phyloP scores from a whole-genome alignment of 257 asterid species.

The Plectranthus barbatus region DNA sequence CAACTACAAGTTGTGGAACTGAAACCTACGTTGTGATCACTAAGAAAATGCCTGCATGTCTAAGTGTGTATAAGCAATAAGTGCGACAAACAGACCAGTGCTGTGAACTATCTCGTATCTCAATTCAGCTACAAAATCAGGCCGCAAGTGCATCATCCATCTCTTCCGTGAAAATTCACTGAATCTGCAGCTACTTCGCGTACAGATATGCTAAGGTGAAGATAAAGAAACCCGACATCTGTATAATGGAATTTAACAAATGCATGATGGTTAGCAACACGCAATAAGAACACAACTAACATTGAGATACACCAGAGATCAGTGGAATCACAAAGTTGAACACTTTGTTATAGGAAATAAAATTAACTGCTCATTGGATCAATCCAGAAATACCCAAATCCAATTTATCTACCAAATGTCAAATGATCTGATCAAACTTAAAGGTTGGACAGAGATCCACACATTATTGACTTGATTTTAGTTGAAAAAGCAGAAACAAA shows the following conservation, averaged over 20 bases:
- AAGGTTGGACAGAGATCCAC: neutral
- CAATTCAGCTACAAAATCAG: conserved; percentile 3
- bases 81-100: neutral
- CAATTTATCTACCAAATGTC: neutral
- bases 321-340: too few species aligned
- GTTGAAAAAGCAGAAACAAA: neutral
- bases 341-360: neutral
- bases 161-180: neutral
- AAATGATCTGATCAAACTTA: neutral
- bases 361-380: too few species aligned
- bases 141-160: neutral
- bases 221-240: conserved; percentile 73
- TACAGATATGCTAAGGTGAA: conserved; percentile 56
- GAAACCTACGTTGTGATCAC: conserved; percentile 5
- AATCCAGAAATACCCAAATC: neutral
- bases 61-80: neutral
- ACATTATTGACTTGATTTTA: neutral
- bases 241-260: conserved; percentile 9
- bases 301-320: neutral
- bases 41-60: neutral
- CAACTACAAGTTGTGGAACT: conserved; percentile 3
- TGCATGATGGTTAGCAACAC: neutral
- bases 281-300: neutral
- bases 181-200: conserved; percentile 42
- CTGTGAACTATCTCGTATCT: conserved; percentile 1